These are phyloP conservation scores for Calonectria naviculata DNA, from an alignment of 2,329 filamentous ascomycete species.

Conservation along the genomic window DNA sequence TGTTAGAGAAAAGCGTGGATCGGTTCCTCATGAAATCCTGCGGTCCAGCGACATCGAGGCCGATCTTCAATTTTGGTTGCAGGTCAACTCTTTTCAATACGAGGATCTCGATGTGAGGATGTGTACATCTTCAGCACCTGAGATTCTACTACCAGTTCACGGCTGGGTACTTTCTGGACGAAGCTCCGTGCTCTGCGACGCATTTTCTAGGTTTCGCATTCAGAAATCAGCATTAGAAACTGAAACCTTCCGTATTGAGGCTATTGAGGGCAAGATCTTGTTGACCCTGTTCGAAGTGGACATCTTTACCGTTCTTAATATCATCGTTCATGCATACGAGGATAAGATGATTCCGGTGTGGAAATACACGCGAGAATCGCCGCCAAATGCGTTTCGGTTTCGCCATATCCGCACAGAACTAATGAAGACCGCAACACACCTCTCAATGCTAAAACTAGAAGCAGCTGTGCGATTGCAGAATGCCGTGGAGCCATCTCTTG, in stretches of 20 bases:
- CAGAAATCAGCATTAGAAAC: constrained; percentile 30
- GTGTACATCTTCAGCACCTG: constrained; percentile 70
- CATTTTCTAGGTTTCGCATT: constrained; percentile 66
- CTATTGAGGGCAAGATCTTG: constrained; percentile 61
- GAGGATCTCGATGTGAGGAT: constrained; percentile 58
- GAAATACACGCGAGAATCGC: constrained; percentile 78
- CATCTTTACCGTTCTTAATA: constrained; percentile 80
- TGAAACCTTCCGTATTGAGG: constrained; percentile 45
- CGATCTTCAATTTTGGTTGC: constrained; percentile 66
- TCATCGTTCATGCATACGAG: constrained; percentile 84
- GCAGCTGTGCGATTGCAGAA: constrained; percentile 81
- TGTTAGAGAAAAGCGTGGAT: constrained; percentile 58
- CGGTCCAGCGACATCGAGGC: constrained; percentile 73
- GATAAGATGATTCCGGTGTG: constrained; percentile 87
- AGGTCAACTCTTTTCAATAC: constrained; percentile 50
- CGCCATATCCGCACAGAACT: constrained; percentile 85
- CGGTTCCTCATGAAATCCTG: constrained; percentile 64
- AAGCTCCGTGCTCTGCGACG: constrained; percentile 74
- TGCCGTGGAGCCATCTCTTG: constrained; percentile 70
- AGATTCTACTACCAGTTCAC: constrained; percentile 82
- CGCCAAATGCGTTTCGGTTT: constrained; percentile 76
- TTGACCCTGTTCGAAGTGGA: constrained; percentile 78
- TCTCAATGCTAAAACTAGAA: constrained; percentile 80
- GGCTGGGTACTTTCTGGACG: constrained; percentile 82
- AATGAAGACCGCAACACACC: constrained; percentile 82